Conservation (phyloP, 345 rosid genomes). For the Fremontodendron californicum region DNA sequence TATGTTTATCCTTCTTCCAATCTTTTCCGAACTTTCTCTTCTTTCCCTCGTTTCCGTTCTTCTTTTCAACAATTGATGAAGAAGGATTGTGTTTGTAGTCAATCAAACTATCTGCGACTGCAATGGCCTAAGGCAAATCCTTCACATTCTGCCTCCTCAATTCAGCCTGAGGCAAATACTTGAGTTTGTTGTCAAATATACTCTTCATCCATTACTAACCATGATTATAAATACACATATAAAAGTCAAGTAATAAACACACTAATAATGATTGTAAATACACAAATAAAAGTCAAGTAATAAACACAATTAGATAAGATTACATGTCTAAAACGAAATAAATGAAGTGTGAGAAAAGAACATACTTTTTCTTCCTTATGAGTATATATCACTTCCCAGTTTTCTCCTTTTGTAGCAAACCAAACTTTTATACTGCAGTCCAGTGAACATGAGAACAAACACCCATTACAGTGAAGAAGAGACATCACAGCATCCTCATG, state of each 20-base stretch:
- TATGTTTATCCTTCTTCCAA: too few species aligned
- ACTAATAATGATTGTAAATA: background rate
- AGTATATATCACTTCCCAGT: background rate
- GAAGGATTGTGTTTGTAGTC: too few species aligned
- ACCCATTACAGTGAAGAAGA: constrained; percentile 49
- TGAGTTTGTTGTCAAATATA: too few species aligned
- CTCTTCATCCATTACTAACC: background rate
- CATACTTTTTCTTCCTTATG: background rate
- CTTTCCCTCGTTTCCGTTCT: too few species aligned
- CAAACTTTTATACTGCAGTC: constrained; percentile 49
- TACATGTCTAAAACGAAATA: background rate
- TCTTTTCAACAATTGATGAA: too few species aligned
- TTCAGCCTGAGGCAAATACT: too few species aligned
- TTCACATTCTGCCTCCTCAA: too few species aligned
- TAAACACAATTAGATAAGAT: background rate
- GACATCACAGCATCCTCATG: constrained; percentile 52
- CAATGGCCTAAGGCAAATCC: too few species aligned
- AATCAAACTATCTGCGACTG: too few species aligned
- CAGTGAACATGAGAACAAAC: too few species aligned
- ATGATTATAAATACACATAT: background rate
- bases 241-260: background rate
- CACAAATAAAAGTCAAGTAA: background rate
- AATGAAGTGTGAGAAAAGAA: background rate
- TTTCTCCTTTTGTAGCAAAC: constrained; percentile 1
- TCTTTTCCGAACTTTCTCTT: too few species aligned